Percentiles rank a stretch among this genome's conserved stretches.
Evolutionary conservation across 2,329 filamentous ascomycete genomes (phyloP).

Genomic region (Fulvia fulva): DNA sequence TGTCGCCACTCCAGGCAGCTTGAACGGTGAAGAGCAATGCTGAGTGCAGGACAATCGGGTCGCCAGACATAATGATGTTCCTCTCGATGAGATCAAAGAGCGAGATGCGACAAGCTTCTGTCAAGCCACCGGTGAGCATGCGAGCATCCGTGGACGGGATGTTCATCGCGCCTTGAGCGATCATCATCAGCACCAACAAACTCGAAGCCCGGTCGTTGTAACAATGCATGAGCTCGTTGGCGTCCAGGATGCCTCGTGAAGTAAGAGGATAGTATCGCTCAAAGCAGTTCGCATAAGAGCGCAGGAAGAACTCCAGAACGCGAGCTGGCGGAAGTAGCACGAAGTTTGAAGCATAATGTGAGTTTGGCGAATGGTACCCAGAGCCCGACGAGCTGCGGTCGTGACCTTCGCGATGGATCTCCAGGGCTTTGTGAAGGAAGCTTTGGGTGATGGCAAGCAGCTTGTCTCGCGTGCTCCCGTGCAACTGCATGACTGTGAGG

Average conservation of each 20-base stretch:
- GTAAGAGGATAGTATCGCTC: slow-evolving; percentile 64
- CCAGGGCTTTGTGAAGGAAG: slow-evolving; percentile 66
- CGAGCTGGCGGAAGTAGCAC: slow-evolving; percentile 62
- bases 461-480: slow-evolving; percentile 60
- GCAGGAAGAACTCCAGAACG: slow-evolving; percentile 64
- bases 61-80: slow-evolving; percentile 63
- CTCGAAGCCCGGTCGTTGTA: slow-evolving; percentile 62
- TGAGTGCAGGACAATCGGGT: slow-evolving; percentile 61
- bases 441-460: slow-evolving; percentile 68
- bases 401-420: slow-evolving; percentile 56
- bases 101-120: slow-evolving; percentile 68
- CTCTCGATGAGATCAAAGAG: slow-evolving; percentile 69
- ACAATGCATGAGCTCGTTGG: slow-evolving; percentile 61
- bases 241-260: slow-evolving; percentile 57
- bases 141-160: slow-evolving; percentile 62
- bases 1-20: slow-evolving; percentile 70
- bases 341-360: slow-evolving; percentile 56
- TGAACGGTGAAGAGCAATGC: slow-evolving; percentile 65
- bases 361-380: slow-evolving; percentile 41
- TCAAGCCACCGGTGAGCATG: slow-evolving; percentile 62
- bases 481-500: slow-evolving; percentile 46
- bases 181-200: slow-evolving; percentile 66
- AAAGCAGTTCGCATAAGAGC: slow-evolving; percentile 62
- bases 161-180: slow-evolving; percentile 65
- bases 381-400: slow-evolving; percentile 7